Base-by-base conservation (phyloP, 2,329 filamentous ascomycete species). In the Pseudocercospora fuligena region DNA sequence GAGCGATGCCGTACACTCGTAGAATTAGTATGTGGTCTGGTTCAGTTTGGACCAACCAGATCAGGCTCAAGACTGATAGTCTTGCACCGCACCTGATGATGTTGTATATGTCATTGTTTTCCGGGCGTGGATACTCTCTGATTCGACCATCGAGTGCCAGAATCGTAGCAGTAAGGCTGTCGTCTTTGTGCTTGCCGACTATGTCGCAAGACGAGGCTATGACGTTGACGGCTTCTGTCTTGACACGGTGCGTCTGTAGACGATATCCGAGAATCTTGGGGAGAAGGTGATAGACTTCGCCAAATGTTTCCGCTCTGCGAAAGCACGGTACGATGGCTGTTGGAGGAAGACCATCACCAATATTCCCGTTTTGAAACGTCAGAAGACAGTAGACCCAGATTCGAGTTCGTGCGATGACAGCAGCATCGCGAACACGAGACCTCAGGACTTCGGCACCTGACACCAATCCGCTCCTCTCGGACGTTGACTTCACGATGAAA, bases 191-290 rank as follows among this genome's bases (percentile, higher is more conserved):
- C 14, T 53, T 46, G 5, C 54, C 54, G 23, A 51, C 25, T 11
- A 64, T 47, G 46, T 64, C 62, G 53, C 62, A 64, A 36, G 62
- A 64, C 21, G 40, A 29, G 3, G 62, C 54, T 40, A 64, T 40
- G 16, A 60, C 19, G 21, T 64, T 64, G 21, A 51, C 58, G 16
- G 62, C 62, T 23, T 64, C 62, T 2, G 47, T 64, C 19, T 56
- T 56, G 21, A 64, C 21, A 14, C 46, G 40, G 19, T 64, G 62
- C 1, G 47, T 31, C 12, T 31, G 54, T 2, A 64, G 8, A 33
- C 62, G 54, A 46, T 64, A 64, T 21, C 43, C 43, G 12, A 51
- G 36, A 14, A 58, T 60, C n/a, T 60, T 57, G 16, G 62, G 62
- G 5, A 64, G 54, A 14, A 64, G 43, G 8, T 23, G n/a, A 16